A percentile compares a stretch with the other conserved stretches of the same genome.
These are phyloP conservation scores for Trichomonas gallinae DNA, from an alignment of 208 protist species.

Conservation along the genomic window DNA sequence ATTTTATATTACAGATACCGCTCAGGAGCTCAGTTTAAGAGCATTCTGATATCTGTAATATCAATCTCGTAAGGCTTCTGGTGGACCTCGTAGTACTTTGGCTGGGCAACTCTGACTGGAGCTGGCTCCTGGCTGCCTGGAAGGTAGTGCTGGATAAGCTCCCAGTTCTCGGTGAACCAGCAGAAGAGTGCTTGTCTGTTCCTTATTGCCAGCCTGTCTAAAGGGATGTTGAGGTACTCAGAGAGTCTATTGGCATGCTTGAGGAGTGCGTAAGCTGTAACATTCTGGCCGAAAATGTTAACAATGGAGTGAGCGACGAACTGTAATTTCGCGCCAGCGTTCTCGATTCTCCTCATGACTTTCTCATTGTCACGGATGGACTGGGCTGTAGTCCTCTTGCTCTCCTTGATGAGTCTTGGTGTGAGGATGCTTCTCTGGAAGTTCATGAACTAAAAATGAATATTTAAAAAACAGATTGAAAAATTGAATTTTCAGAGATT, in stretches of 20 bases:
- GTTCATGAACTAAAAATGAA: neutral
- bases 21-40: neutral
- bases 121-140: neutral
- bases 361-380: neutral
- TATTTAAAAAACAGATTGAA: neutral
- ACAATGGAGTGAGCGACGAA: neutral
- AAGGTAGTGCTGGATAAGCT: neutral
- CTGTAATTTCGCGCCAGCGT: neutral
- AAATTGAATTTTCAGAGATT: neutral
- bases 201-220: neutral
- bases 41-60: neutral
- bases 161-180: neutral
- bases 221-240: neutral
- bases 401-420: neutral
- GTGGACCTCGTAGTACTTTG: neutral
- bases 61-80: neutral
- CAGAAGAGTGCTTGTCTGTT: neutral
- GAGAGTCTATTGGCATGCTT: neutral
- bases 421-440: neutral
- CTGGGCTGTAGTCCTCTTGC: neutral
- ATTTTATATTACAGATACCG: too few relatives aligned
- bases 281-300: neutral
- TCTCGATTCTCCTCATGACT: neutral
- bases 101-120: neutral
- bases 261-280: neutral